These are phyloP conservation scores for Cyclotella baltica DNA, from an alignment of 108 stramenopile species.

Conservation along the genomic window DNA sequence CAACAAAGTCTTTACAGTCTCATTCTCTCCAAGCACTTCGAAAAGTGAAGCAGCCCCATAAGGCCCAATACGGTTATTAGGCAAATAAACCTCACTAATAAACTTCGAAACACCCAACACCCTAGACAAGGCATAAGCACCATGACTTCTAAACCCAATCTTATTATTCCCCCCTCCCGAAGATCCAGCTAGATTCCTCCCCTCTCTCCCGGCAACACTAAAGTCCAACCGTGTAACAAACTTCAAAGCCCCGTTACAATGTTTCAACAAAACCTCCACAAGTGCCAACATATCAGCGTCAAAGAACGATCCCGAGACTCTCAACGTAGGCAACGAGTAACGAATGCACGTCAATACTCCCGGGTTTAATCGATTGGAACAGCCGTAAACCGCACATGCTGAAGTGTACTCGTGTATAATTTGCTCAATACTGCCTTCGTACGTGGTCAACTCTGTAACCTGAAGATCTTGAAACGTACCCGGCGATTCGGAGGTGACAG, in stretches of 20 bases:
- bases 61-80: slow-evolving; percentile 76
- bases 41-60: slow-evolving; percentile 82
- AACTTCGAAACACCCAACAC: slow-evolving; percentile 59
- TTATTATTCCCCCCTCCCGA: slow-evolving; percentile 8
- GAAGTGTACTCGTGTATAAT: slow-evolving; percentile 71
- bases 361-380: slow-evolving; percentile 59
- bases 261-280: slow-evolving; percentile 66
- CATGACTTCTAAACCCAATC: slow-evolving; percentile 75
- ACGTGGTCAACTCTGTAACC: background rate
- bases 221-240: slow-evolving; percentile 77
- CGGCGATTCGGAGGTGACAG: slow-evolving; percentile 7
- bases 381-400: slow-evolving; percentile 69
- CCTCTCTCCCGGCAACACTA: slow-evolving; percentile 58
- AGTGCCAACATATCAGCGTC: slow-evolving; percentile 88
- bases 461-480: background rate
- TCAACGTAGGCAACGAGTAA: slow-evolving; percentile 67
- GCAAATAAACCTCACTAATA: slow-evolving; percentile 72
- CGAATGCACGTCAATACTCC: slow-evolving; percentile 76
- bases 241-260: slow-evolving; percentile 67
- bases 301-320: slow-evolving; percentile 74
- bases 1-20: slow-evolving; percentile 50
- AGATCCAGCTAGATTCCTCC: slow-evolving; percentile 16
- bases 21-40: slow-evolving; percentile 62
- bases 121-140: slow-evolving; percentile 77
- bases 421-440: slow-evolving; percentile 42